Base-by-base conservation (phyloP, 2,329 filamentous ascomycete species). In the Leptographium lundbergii region DNA sequence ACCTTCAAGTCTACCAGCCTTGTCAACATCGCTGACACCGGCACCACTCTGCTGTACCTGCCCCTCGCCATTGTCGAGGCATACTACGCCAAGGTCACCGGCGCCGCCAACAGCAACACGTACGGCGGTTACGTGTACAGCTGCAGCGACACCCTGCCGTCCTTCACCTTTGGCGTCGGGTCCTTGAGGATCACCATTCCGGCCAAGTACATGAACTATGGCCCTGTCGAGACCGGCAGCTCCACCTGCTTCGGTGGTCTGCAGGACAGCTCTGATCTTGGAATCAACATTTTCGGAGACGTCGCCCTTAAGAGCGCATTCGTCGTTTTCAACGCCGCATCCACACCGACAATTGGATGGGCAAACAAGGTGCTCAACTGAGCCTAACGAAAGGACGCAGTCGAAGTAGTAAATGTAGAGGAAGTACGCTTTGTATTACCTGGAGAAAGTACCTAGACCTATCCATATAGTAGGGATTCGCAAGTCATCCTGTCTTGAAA, bases 1-100 rank as follows among this genome's bases (percentile, higher is more conserved):
- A 74, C 72, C 65, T 79, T 78, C 75, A 67, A 73, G 56, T 72
- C 75, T 1, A 59, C 56, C 19, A 62, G 64, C 52, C 61, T 63
- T 57, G 62, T 58, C 3, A 69, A 67, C 25, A 73, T 74, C 51
- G 71, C 69, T 61, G 74, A 75, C 63, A 75, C 74, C 24, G 74
- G 73, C 64, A 75, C 74, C 39, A 73, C 73, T 5, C 70, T 76
- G 54, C 69, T 75, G 63, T 62, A 74, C 34, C 67, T 73, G 32
- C 66, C 67, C 48, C 60, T 67, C 7, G 62, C 64, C 29, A 66
- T 74, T n/a, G 72, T 74, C 59, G 66, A 70, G 25, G 68, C 66
- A 7, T 76, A 75, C 67, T 76, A 75, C 60, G 65, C 63, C 32
- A 62, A 69, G 50, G 70, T 76, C 22, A 60, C 61, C 22, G 71